phyloP scores from a whole-genome alignment of 345 rosid genomes.

The Moringa oleifera region DNA sequence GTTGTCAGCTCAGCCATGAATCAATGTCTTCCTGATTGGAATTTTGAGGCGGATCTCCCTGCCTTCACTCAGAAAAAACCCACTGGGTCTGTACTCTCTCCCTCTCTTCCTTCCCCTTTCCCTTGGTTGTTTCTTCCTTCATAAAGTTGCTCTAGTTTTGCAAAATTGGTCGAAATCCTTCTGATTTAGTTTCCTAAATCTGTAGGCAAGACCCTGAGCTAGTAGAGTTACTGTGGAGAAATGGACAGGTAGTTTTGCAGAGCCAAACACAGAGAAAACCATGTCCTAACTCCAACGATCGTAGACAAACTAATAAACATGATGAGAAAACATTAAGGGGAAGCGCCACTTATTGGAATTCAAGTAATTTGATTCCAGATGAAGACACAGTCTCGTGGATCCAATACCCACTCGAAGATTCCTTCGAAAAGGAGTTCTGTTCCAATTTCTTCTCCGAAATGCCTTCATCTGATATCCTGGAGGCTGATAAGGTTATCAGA shows the following conservation, averaged over 20 bases:
- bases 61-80: slow-evolving; percentile 31
- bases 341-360: too few relatives aligned
- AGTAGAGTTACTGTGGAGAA: slow-evolving; percentile 63
- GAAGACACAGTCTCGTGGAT: slow-evolving; percentile 67
- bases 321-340: slow-evolving; percentile 16
- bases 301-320: slow-evolving; percentile 21
- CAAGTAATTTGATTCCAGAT: slow-evolving; percentile 39
- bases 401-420: slow-evolving; percentile 47
- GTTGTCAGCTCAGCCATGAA: slow-evolving; percentile 39
- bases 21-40: slow-evolving; percentile 50
- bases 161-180: slow-evolving; percentile 5
- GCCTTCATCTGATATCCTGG: slow-evolving; percentile 22
- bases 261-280: slow-evolving; percentile 50
- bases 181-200: slow-evolving; percentile 11
- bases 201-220: slow-evolving; percentile 53
- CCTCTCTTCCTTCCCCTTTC: slow-evolving; percentile 1
- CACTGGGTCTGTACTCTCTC: slow-evolving; percentile 29
- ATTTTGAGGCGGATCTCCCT: slow-evolving; percentile 41
- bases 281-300: slow-evolving; percentile 14
- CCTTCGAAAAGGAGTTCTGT: slow-evolving; percentile 52
- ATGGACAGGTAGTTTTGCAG: slow-evolving; percentile 57
- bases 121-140: slow-evolving; percentile 3
- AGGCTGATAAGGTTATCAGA: slow-evolving; percentile 23
- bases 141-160: background rate
- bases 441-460: slow-evolving; percentile 40